Evolutionary conservation across 768 basidiomycete species (phyloP).

Genomic region (Sporobolomyces roseus): DNA sequence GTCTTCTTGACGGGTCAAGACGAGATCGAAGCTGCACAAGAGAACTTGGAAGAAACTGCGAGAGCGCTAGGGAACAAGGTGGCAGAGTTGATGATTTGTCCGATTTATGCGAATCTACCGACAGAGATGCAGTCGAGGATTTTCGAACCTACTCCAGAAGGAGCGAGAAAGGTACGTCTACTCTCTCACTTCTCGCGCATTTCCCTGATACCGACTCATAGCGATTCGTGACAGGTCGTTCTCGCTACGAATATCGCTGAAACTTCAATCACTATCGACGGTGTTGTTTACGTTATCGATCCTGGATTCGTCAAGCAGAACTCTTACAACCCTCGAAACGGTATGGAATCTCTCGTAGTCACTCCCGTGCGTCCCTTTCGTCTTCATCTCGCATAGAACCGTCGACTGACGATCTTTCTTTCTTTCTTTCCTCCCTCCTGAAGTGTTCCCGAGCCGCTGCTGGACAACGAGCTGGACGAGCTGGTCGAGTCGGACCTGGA

Average conservation of each 20-base stretch:
- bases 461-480: constrained; percentile 92
- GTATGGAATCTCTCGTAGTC: constrained; percentile 94
- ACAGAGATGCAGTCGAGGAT: constrained; percentile 99
- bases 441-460: constrained; percentile 96
- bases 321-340: constrained; percentile 94
- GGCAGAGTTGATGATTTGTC: constrained; percentile 86
- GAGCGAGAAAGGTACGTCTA: constrained; percentile 67
- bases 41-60: constrained; percentile 91
- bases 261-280: constrained; percentile 98
- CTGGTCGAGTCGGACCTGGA: constrained; percentile 94
- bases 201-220: background rate
- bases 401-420: too few relatives aligned
- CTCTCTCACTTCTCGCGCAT: background rate
- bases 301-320: constrained; percentile 99
- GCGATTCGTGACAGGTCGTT: constrained; percentile 59
- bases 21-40: constrained; percentile 95
- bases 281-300: constrained; percentile 98
- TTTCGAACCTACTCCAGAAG: constrained; percentile 96
- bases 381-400: background rate
- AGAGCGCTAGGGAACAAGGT: constrained; percentile 94
- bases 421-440: too few relatives aligned
- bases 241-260: constrained; percentile 99
- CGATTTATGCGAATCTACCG: constrained; percentile 98
- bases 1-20: constrained; percentile 99
- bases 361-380: constrained; percentile 69